Base-by-base conservation (phyloP, 2,329 filamentous ascomycete species). In the Alternaria brassicicola region DNA sequence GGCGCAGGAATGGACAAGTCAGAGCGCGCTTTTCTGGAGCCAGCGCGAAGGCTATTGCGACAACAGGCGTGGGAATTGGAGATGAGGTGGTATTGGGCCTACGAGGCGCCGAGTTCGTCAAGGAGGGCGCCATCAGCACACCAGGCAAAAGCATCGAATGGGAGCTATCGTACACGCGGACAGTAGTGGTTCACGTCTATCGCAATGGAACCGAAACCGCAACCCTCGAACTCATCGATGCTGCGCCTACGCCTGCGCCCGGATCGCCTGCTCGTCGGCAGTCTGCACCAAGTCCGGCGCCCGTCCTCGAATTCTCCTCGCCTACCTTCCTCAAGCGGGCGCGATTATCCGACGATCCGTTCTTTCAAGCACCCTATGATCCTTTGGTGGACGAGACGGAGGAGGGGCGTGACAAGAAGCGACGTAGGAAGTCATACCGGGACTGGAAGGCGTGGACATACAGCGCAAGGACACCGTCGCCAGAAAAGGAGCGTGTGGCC, bases 1-100 rank as follows among this genome's bases (percentile, higher is more conserved):
- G 94, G 55, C 86, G 87, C 62, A 83, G 84, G 38, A 89, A 86
- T 65, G 94, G 94, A 12, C 92, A 97, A 77, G 87, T 97, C 21
- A 89, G 93, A 55, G 85, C 93, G 47, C 86, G 89, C 39, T 92
- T 97, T 66, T 82, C 84, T 28, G 91, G 89, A 8, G 79, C 86
- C 5, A 87, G 88, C 64, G 94, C 92, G 15, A 87, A 87, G 67
- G 85, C 85, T 17, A 82, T 96, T 36, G 86, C 88, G 7, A 84
- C 85, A 47, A 85, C 85, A 10, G 86, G 84, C 10, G 78, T 97
- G 23, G 89, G 89, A 2, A 94, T 92, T 65, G 92, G 92, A 15
- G 93, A 97, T 76, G 85, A 87, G 63, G 79, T 97, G 28, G 77
- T 85, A 3, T 74, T 98, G 63, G 83, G 85, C 61, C 80, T 98